Base-by-base conservation (phyloP, 441 rosid genomes). In the Francoa sonchifolia region DNA sequence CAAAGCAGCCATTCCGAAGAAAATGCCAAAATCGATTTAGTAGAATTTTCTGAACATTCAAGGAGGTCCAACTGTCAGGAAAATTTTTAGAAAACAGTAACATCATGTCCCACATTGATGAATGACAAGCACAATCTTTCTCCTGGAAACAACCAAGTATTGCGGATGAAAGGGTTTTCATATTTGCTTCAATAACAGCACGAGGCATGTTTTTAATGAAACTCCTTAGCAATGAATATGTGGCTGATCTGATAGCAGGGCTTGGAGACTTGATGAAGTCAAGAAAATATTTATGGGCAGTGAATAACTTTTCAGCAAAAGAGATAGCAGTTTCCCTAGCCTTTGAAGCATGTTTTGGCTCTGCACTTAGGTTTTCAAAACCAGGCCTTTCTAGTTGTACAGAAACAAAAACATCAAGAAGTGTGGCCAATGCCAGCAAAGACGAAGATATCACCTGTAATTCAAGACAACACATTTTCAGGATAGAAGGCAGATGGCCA, bases 71-170 rank as follows among this genome's bases (percentile, higher is more conserved):
- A 59, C 94, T 72, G 54, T 74, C 69, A 16, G 98, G 96, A 61
- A 77, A 89, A 44, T 59, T 67, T 55, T 71, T 79, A 15, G 81
- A 73, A 67, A 89, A 77, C 38, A 89, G 63, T 67, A 89, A 69
- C 36, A 85, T 16, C 39, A 66, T 72, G 19, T 89, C 96, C 98
- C 98, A 89, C 87, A 89, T 89, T 29, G 89, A 67, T 27, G 82
- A 65, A 69, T 89, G 94, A 59, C 96, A 89, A 44, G 63, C 40
- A 56, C 89, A 84, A 65, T 89, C 82, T 41, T 74, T 85, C 69
- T 89, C 98, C 55, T 69, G 81, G 61, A 89, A 85, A 49, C 74
- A 73, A 57, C 96, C 96, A 52, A 89, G 90, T 38, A 89, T 48
- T 38, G 77, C 69, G 47, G 82, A 42, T 20, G 87, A 82, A 59